A percentile compares a stretch with the other conserved stretches of the same genome.
Conservation (phyloP, 1,284 basidiomycete genomes). For the Phylloporus gajari region DNA sequence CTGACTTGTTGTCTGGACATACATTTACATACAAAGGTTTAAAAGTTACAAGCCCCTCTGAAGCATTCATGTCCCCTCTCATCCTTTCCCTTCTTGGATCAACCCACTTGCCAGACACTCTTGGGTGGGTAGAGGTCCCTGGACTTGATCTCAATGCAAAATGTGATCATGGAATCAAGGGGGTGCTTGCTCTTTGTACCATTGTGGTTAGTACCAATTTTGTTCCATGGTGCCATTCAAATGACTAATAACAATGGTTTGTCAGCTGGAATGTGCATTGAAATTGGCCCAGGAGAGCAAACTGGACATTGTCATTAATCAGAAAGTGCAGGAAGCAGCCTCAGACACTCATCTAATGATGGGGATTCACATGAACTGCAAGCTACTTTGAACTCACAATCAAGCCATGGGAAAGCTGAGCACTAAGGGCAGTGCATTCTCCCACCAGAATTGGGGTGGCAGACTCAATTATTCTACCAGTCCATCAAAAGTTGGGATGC, state of each 20-base stretch:
- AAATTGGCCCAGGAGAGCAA: not conserved
- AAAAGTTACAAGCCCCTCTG: too few relatives aligned
- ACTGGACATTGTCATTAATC: not conserved
- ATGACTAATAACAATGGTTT: not conserved
- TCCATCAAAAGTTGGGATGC: not conserved
- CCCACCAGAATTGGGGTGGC: conserved; percentile 5
- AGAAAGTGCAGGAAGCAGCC: too few relatives aligned
- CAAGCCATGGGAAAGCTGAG: not conserved
- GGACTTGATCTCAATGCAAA: not conserved
- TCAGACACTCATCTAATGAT: too few relatives aligned
- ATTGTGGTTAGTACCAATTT: not conserved
- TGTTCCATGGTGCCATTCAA: too few relatives aligned
- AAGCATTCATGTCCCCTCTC: not conserved
- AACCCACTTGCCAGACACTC: not conserved
- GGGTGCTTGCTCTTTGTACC: conserved; percentile 1
- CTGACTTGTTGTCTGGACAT: not conserved
- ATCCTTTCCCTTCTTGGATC: not conserved
- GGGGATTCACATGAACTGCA: not conserved
- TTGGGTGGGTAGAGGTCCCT: conserved; percentile 1
- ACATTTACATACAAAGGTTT: too few relatives aligned
- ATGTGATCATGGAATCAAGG: not conserved
- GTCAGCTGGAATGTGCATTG: conserved; percentile 3
- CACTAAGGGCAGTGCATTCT: conserved; percentile 1
- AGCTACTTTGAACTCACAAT: not conserved
- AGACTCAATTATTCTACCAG: not conserved